A percentile compares a stretch with the other conserved stretches of the same genome.
Evolutionary conservation across 768 basidiomycete species (phyloP).

Genomic region (Russula vinacea): DNA sequence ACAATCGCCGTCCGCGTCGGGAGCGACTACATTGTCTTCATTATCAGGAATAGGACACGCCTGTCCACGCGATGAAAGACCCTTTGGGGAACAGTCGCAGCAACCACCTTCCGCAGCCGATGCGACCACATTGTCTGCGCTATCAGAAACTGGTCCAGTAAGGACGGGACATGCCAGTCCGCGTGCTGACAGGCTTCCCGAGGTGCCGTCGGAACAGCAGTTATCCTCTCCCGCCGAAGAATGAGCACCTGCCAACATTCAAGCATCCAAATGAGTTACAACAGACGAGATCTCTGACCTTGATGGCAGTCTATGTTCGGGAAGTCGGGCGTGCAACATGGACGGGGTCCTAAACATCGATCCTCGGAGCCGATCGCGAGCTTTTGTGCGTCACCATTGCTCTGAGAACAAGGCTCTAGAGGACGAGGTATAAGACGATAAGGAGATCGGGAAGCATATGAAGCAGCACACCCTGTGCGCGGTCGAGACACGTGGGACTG

Average conservation of each 20-base stretch:
- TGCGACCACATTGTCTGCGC: background rate
- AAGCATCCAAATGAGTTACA: background rate
- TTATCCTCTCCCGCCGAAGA: background rate
- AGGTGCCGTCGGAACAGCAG: constrained; percentile 3
- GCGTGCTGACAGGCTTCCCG: background rate
- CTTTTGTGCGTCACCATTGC: background rate
- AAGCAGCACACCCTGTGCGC: background rate
- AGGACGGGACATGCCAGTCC: background rate
- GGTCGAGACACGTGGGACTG: background rate
- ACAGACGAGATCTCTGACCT: background rate
- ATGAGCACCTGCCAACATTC: background rate
- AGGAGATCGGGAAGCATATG: background rate
- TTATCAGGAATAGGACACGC: background rate
- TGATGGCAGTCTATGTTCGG: background rate
- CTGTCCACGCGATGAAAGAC: background rate
- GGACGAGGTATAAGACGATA: background rate
- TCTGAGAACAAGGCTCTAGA: constrained; percentile 7
- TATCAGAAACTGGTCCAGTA: background rate
- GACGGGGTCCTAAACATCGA: background rate
- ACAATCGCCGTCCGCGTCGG: background rate
- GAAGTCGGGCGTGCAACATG: background rate
- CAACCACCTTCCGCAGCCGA: background rate
- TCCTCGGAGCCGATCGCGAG: background rate
- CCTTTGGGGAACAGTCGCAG: background rate
- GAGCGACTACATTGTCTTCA: background rate